These are phyloP conservation scores for Xerocomus spinulosus DNA, from an alignment of 768 basidiomycete genomes.

Conservation along the genomic window DNA sequence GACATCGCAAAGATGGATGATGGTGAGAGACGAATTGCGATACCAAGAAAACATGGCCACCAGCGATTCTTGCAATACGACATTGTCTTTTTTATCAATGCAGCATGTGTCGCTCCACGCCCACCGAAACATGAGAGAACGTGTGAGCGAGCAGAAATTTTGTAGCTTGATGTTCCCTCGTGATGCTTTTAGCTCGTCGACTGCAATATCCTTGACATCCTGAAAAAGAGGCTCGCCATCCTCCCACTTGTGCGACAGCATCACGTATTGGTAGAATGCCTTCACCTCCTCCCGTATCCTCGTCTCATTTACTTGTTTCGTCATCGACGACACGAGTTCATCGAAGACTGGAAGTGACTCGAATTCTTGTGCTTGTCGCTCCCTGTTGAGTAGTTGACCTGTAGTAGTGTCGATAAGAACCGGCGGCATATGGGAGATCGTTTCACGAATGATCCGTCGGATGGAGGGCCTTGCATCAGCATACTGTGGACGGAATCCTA, in stretches of 20 bases:
- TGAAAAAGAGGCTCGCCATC: not conserved
- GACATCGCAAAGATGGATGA: conserved; percentile 10
- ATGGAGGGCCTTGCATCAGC: not conserved
- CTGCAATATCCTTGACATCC: not conserved
- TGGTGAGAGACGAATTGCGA: conserved; percentile 1
- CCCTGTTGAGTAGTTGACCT: not conserved
- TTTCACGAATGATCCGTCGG: not conserved
- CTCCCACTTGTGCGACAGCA: conserved; percentile 6
- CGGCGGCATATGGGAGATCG: not conserved
- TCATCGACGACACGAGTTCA: not conserved
- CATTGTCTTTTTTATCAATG: not conserved
- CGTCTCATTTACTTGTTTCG: not conserved
- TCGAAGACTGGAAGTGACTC: not conserved
- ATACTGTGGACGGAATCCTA: not conserved
- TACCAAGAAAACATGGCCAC: conserved; percentile 16
- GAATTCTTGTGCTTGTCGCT: not conserved
- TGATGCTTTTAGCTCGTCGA: conserved; percentile 3
- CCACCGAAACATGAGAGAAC: conserved; percentile 9
- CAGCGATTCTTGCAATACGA: conserved; percentile 11
- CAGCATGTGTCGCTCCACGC: conserved; percentile 17
- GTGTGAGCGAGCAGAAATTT: not conserved
- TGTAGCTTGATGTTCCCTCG: conserved; percentile 5
- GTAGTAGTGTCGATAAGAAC: not conserved
- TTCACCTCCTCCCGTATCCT: not conserved
- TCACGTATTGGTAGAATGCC: not conserved